Percentiles rank a stretch among this genome's conserved stretches.
Evolutionary conservation across 352 stramenopile species (phyloP).

Genomic region (Blastocystis sp.): DNA sequence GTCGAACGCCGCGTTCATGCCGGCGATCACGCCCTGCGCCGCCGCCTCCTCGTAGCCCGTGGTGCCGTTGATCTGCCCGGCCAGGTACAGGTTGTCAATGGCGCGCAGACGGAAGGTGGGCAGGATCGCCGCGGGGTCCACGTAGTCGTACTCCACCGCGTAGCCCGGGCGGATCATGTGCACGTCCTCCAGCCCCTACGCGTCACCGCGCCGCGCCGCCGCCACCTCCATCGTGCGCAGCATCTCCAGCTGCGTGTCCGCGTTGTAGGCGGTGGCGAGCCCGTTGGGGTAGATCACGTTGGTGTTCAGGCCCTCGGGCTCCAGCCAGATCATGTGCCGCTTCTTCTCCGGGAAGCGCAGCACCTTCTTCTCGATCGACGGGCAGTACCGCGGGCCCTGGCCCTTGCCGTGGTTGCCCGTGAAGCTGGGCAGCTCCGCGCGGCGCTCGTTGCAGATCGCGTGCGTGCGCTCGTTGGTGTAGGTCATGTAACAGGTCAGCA

Average conservation of each 20-base stretch:
- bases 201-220: background rate
- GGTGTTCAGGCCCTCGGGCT: slow-evolving; percentile 92
- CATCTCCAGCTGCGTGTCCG: slow-evolving; percentile 89
- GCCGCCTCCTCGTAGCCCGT: slow-evolving; percentile 98
- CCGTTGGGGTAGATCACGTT: slow-evolving; percentile 96
- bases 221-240: slow-evolving; percentile 83
- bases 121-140: slow-evolving; percentile 77
- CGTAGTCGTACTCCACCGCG: slow-evolving; percentile 99
- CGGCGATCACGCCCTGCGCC: slow-evolving; percentile 92
- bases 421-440: slow-evolving; percentile 59
- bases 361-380: slow-evolving; percentile 93
- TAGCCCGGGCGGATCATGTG: slow-evolving; percentile 92
- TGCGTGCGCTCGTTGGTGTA: slow-evolving; percentile 88
- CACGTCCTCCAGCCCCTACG: slow-evolving; percentile 86
- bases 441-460: slow-evolving; percentile 71
- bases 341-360: slow-evolving; percentile 80
- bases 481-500: slow-evolving; percentile 90
- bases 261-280: slow-evolving; percentile 84
- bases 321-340: slow-evolving; percentile 90
- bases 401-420: slow-evolving; percentile 78
- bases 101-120: slow-evolving; percentile 31
- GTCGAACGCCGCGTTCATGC: slow-evolving; percentile 86
- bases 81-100: slow-evolving; percentile 75
- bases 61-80: slow-evolving; percentile 97
- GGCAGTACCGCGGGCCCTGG: slow-evolving; percentile 88